Conservation (phyloP, 2,329 filamentous ascomycete species). For the Exutisphaerella laricina region DNA sequence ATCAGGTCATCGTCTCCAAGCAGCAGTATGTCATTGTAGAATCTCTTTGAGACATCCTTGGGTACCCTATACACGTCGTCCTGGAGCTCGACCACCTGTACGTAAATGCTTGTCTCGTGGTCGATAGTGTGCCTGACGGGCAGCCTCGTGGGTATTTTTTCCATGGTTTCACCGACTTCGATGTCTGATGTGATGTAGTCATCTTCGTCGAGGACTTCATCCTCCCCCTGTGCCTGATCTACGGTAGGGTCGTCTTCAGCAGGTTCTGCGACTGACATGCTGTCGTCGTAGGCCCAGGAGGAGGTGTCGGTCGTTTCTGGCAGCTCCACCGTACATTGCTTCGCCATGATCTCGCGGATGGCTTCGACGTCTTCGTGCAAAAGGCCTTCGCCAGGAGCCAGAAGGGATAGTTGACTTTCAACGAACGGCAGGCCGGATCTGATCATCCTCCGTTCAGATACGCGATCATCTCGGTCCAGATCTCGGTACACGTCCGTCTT, state of each 20-base stretch:
- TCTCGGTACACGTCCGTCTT: slow-evolving; percentile 1
- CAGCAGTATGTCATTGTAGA: neutral
- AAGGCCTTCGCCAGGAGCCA: neutral
- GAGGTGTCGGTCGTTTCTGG: neutral
- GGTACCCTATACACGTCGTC: neutral
- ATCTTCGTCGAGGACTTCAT: neutral
- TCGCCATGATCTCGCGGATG: slow-evolving; percentile 1
- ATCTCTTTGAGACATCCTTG: neutral
- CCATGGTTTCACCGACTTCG: neutral
- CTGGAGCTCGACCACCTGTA: neutral
- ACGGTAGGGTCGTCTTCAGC: neutral
- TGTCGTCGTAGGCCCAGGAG: neutral
- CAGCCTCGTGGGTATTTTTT: neutral
- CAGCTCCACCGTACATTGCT: slow-evolving; percentile 1
- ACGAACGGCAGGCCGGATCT: neutral
- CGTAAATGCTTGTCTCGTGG: neutral
- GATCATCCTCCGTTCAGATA: slow-evolving; percentile 3
- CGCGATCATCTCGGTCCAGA: neutral
- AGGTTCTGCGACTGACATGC: too few relatives aligned
- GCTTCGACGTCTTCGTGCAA: neutral
- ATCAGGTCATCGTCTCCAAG: neutral
- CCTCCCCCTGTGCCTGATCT: neutral
- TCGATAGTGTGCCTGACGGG: neutral
- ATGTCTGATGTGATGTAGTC: too few relatives aligned
- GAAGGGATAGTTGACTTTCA: neutral